A percentile compares a stretch with the other conserved stretches of the same genome.
phyloP scores from a whole-genome alignment of 305 asterid genomes.

The Solanum chacoense region DNA sequence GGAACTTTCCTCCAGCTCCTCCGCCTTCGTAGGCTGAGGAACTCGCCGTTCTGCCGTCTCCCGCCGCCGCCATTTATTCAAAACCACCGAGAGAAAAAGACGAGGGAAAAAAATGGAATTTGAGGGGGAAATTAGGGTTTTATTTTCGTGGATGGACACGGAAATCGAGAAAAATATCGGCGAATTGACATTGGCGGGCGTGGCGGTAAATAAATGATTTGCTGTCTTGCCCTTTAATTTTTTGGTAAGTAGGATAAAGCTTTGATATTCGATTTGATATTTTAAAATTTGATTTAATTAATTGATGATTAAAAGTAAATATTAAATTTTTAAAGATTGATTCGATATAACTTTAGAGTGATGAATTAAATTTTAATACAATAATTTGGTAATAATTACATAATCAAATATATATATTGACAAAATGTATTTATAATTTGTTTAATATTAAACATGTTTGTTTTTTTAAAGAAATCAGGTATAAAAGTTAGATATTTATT shows the following conservation, averaged over 20 bases:
- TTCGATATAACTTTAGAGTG: not conserved
- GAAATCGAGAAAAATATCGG: not conserved
- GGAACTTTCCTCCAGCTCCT: slow-evolving; percentile 14
- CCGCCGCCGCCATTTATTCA: not conserved
- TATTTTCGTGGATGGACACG: not conserved
- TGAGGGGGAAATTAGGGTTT: not conserved
- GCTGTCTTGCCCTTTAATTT: not conserved
- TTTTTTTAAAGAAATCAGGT: not conserved
- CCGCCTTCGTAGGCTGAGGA: not conserved
- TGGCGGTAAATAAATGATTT: not conserved
- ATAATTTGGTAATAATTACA: not conserved
- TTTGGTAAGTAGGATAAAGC: too few relatives aligned
- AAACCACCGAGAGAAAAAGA: slow-evolving; percentile 7
- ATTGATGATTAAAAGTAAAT: not conserved
- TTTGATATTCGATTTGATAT: not conserved
- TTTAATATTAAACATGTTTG: not conserved
- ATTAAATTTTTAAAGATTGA: not conserved
- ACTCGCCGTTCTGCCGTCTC: not conserved
- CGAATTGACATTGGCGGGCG: not conserved
- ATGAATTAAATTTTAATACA: too few relatives aligned
- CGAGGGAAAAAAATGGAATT: not conserved
- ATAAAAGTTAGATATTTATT: not conserved
- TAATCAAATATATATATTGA: too few relatives aligned
- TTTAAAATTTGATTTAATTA: not conserved
- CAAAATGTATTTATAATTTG: not conserved